Base-by-base conservation (phyloP, 768 basidiomycete genomes). In the Suillus americanus region DNA sequence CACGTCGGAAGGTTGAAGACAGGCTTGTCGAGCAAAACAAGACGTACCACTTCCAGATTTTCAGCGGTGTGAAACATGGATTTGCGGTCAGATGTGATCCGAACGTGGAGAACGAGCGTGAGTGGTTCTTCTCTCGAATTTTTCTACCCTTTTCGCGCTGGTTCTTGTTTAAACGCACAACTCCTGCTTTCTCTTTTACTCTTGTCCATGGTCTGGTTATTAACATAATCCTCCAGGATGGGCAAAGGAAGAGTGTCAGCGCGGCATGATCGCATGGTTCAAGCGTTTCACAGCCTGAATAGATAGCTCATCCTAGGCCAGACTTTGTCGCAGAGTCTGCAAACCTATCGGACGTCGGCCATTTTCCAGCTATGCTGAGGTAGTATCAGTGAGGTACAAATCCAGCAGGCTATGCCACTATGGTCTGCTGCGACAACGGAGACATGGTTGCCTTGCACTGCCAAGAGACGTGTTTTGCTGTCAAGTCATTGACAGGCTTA, bases 161-260 rank as follows among this genome's bases (percentile, higher is more conserved):
- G 13, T 16, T 28, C 50, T 28, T 51, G 50, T 51, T 51, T 14
- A 18, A 8, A 28, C 14, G 3, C 14, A 48, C n/a, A 48, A 7
- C 5, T 48, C 12, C 43, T 45, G 4, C 20, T n/a, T n/a, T 45
- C 43, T n/a, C 20, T n/a, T 45, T 9, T 45, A 10, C 9, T 46
- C 25, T 51, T 51, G 16, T 9, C 25, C 14, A 28, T 28, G 3
- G 0, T 51, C 50, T 51, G 14, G 2, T 51, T 51, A 18, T 28
- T 28, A 18, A 28, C 14, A 25, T n/a, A 12, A 50, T 25, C 7
- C 14, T 9, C 16, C 8, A 51, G 28, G 50, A 18, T 84, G 83
- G 83, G 82, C 81, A 2, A 84, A 83, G 68, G 83, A 85, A 66
- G 80, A 83, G 61, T 80, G 80, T 10, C 83, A 83, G 6, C 73